Base-by-base conservation (phyloP, 768 basidiomycete species). In the Pholiota microspora region DNA sequence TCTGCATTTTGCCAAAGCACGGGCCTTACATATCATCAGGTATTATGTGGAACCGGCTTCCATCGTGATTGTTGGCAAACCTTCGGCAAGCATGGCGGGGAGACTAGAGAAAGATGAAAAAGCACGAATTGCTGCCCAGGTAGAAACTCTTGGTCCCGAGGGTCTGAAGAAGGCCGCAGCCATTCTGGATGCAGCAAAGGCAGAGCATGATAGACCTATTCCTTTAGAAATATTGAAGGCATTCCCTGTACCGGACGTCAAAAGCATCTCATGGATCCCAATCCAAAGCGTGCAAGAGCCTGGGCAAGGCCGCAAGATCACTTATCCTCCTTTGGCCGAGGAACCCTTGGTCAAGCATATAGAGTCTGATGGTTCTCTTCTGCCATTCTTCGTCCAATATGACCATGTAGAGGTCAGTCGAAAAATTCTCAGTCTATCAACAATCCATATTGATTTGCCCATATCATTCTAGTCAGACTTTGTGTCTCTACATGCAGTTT, bases 351-450 rank as follows among this genome's bases (percentile, higher is more conserved):
- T 79, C 53, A 74, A 75, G 54, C 82, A 89, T 63, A 74, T 99
- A 23, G 76, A 82, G 49, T 67, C 72, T 2, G 94, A 97, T 60
- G 88, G 86, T 2, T 66, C 76, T 2, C 67, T 79, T 2, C 67
- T 95, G 29, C 85, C 96, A 5, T 95, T 94, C 73, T 95, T 94
- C 67, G 83, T 96, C 8, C 88, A 97, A 64, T 99, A 92, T 64
- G 90, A 97, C 62, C 92, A 95, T 68, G 93, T 96, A 45, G 82
- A 93, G 76, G 94, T 90, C 46, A 36, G 71, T 18, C 27, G 16
- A 31, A 6, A 31, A n/a, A n/a, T n/a, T 31, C 29, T 6, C 29
- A 31, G 6, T 31, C 12, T 31, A 3, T 23, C 18, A 31, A 52
- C 24, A 53, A 49, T 31, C 36, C 7, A 53, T n/a, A 15, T 23